Evolutionary conservation across 2,329 filamentous ascomycete species (phyloP).

Genomic region (Fusarium coffeatum): DNA sequence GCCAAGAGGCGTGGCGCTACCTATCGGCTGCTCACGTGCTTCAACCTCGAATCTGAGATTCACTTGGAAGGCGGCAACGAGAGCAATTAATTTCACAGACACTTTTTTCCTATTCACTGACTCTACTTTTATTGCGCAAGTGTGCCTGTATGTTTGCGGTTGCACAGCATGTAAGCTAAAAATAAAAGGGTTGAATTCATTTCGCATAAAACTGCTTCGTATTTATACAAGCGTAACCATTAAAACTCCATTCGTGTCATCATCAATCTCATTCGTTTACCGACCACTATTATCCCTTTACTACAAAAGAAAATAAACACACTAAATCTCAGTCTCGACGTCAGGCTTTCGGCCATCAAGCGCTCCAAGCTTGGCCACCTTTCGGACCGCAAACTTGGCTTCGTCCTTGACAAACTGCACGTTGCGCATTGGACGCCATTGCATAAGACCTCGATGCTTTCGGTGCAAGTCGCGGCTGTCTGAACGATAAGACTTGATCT

Average conservation of each 20-base stretch:
- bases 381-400: conserved; percentile 79
- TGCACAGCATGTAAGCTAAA: background rate
- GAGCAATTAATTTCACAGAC: background rate
- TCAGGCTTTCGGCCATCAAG: conserved; percentile 86
- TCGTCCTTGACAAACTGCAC: conserved; percentile 89
- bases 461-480: conserved; percentile 81
- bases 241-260: conserved; percentile 29
- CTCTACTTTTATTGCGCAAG: background rate
- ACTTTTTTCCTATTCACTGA: background rate
- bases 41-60: background rate
- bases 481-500: conserved; percentile 72
- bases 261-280: conserved; percentile 31
- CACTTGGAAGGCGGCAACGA: background rate
- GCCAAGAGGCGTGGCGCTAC: background rate
- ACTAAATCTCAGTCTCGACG: conserved; percentile 80
- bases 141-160: background rate
- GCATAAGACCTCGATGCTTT: conserved; percentile 91
- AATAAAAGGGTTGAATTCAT: background rate
- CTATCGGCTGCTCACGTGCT: conserved; percentile 22
- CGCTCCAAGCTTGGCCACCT: conserved; percentile 80
- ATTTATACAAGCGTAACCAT: conserved; percentile 30
- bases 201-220: conserved; percentile 20
- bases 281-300: background rate
- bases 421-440: conserved; percentile 92
- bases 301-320: conserved; percentile 1